These are phyloP conservation scores for Emericellopsis atlantica DNA, from an alignment of 2,329 filamentous ascomycete genomes.

Conservation along the genomic window DNA sequence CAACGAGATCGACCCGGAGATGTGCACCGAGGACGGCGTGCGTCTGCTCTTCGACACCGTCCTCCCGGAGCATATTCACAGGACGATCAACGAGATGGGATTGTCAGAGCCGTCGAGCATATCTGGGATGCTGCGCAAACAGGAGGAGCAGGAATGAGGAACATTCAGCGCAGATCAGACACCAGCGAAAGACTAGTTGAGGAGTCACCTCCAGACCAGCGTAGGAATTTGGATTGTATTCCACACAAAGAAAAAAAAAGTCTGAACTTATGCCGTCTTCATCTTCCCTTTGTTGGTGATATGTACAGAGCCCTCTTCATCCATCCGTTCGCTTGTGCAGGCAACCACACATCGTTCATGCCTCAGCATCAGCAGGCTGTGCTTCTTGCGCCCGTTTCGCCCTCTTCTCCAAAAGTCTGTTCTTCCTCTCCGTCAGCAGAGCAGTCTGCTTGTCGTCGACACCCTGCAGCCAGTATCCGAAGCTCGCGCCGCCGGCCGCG, in stretches of 20 bases:
- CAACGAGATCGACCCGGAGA: slow-evolving; percentile 79
- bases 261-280: background rate
- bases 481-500: slow-evolving; percentile 72
- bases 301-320: background rate
- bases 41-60: slow-evolving; percentile 85
- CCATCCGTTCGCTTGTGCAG: too few relatives aligned
- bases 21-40: slow-evolving; percentile 40
- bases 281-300: background rate
- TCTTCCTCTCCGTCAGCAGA: slow-evolving; percentile 67
- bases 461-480: slow-evolving; percentile 93
- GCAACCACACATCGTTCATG: background rate
- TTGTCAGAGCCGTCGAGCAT: slow-evolving; percentile 78
- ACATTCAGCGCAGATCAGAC: slow-evolving; percentile 5
- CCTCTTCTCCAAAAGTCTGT: slow-evolving; percentile 77
- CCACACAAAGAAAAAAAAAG: slow-evolving; percentile 7
- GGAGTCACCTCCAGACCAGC: background rate
- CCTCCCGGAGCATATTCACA: slow-evolving; percentile 71
- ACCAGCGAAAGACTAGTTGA: background rate
- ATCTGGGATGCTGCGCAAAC: slow-evolving; percentile 45
- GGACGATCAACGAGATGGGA: slow-evolving; percentile 86
- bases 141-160: slow-evolving; percentile 35
- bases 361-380: slow-evolving; percentile 17
- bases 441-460: slow-evolving; percentile 74
- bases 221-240: background rate
- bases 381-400: slow-evolving; percentile 42